Conservation (phyloP, 345 rosid species). For the Combretum micranthum region DNA sequence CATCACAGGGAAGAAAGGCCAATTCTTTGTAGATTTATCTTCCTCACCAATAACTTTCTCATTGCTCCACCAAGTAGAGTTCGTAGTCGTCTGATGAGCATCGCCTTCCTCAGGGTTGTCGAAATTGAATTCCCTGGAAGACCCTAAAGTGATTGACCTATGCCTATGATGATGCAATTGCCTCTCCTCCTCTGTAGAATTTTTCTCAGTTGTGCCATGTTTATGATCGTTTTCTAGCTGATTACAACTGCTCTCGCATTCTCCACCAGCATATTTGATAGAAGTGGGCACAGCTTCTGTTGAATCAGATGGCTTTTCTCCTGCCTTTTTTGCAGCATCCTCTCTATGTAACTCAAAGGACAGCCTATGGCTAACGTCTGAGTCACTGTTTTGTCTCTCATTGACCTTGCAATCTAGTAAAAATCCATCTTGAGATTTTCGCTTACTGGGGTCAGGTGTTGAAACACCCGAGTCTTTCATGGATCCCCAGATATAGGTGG, state of each 20-base stretch:
- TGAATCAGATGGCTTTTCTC: conserved; percentile 33
- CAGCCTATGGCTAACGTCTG: conserved; percentile 32
- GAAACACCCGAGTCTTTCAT: conserved; percentile 38
- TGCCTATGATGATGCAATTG: conserved; percentile 30
- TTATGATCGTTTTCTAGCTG: conserved; percentile 15
- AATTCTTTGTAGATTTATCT: conserved; percentile 29
- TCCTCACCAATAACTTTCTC: conserved; percentile 45
- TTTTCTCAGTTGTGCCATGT: conserved; percentile 17
- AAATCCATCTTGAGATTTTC: conserved; percentile 27
- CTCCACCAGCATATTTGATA: conserved; percentile 16
- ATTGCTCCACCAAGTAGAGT: conserved; percentile 46
- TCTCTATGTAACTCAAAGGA: conserved; percentile 54
- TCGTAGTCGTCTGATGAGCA: conserved; percentile 22
- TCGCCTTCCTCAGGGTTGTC: conserved; percentile 49
- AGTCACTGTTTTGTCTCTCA: conserved; percentile 16
- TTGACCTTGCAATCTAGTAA: conserved; percentile 21
- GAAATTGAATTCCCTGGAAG: conserved; percentile 64
- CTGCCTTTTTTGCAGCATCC: conserved; percentile 38
- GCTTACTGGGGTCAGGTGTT: conserved; percentile 45
- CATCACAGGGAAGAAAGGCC: conserved; percentile 84
- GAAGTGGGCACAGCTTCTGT: conserved; percentile 23
- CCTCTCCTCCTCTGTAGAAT: conserved; percentile 22
- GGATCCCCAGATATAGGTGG: conserved; percentile 30
- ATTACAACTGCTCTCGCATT: conserved; percentile 13
- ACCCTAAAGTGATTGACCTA: conserved; percentile 43